Base-by-base conservation (phyloP, 164 flowering plant genomes). In the Piper betle region DNA sequence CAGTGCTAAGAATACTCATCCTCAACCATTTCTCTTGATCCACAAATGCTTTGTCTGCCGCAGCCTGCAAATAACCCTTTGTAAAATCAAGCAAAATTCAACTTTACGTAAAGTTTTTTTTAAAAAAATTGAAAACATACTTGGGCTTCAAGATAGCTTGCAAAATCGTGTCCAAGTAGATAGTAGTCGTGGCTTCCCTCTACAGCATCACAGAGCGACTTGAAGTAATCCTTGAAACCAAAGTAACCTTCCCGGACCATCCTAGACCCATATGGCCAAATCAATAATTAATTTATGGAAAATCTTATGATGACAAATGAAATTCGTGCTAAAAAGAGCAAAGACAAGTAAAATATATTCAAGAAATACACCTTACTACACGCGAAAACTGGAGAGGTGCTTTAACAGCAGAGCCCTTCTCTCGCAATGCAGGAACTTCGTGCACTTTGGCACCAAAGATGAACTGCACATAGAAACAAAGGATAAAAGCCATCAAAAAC, bases 201-300 rank as follows among this genome's bases (percentile, higher is more conserved):
- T 8, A 82, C 55, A 11, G 67, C 60, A 48, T 82, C 81, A 54
- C 86, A 82, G 53, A 82, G 61, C 46, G 86, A 74, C 57, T 77
- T 66, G 71, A 82, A 82, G 68, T 82, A 78, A 62, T 82, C 86
- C 64, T 77, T 17, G 62, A 69, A 69, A 41, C 86, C 86, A 67
- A 82, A 82, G 69, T 78, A 69, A 37, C 84, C 86, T 59, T 82
- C 84, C 9, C 80, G 77, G 52, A 82, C 78, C 86, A 80, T 82
- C 78, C 86, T 82, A 52, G 7, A 56, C 41, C 25, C 56, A 39
- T 39, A 58, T 39, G 15, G 42, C 5, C 39, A 4, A 12, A 13
- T 5, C 15, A 56, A 33, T 12, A 58, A 17, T 58, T 13, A 13
- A 58, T 10, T 58, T 38, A 15, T 39, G 16, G 60, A 1, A n/a